Conservation (phyloP, 2,329 filamentous ascomycete genomes). For the Pleomassaria siparia region DNA sequence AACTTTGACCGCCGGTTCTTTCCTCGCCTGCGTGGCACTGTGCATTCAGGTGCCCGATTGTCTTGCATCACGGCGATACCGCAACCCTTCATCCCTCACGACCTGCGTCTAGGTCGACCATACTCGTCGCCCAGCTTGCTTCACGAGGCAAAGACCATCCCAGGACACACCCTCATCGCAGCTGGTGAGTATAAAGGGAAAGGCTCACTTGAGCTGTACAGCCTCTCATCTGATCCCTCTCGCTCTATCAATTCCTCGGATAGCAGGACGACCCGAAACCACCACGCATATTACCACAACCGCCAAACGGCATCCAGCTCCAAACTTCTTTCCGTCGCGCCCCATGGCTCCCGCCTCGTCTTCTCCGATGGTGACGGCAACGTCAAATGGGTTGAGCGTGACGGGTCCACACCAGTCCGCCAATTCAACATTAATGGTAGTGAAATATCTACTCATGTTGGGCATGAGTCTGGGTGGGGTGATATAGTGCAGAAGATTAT, state of each 20-base stretch:
- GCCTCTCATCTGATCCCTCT: conserved; percentile 50
- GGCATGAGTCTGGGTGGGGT: conserved; percentile 44
- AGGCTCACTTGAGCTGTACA: conserved; percentile 87
- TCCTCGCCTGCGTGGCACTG: conserved; percentile 72
- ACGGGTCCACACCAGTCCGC: conserved; percentile 63
- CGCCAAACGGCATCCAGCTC: conserved; percentile 79
- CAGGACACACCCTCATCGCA: conserved; percentile 71
- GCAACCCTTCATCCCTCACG: conserved; percentile 65
- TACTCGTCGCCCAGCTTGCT: conserved; percentile 59
- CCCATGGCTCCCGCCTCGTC: conserved; percentile 79
- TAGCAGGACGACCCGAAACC: conserved; percentile 39
- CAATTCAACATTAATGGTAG: conserved; percentile 59
- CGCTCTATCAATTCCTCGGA: conserved; percentile 33
- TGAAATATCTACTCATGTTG: conserved; percentile 11
- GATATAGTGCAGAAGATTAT: conserved; percentile 82
- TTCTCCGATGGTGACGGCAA: conserved; percentile 82
- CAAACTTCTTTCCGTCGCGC: conserved; percentile 77
- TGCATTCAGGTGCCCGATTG: conserved; percentile 81
- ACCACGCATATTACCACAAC: conserved; percentile 58
- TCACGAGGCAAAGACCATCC: conserved; percentile 54
- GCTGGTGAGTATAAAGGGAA: conserved; percentile 91
- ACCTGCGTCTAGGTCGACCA: conserved; percentile 58
- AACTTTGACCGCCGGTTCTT: conserved; percentile 89
- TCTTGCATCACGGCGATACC: conserved; percentile 72
- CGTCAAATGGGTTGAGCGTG: conserved; percentile 88